These are phyloP conservation scores for Metschnikowia corniflorae DNA, from an alignment of 805 yeast genomes.

Conservation along the genomic window DNA sequence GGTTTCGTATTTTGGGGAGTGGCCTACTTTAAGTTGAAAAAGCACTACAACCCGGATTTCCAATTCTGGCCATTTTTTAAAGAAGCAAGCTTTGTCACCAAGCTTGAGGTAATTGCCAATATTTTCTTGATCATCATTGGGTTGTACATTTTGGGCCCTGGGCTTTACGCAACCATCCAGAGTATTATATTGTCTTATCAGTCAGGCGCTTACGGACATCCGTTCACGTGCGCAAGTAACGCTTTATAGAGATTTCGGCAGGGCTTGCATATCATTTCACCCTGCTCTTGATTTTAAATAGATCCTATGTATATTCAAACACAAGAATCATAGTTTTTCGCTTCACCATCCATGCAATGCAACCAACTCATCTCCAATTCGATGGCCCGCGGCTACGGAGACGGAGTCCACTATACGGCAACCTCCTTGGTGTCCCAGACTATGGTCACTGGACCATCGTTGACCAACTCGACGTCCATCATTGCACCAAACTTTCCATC, in stretches of 20 bases:
- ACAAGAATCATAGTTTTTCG: no score
- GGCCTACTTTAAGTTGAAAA: slow-evolving; percentile 48
- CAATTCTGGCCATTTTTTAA: slow-evolving; percentile 25
- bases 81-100: slow-evolving; percentile 26
- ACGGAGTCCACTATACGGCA: no score
- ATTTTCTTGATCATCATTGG: slow-evolving; percentile 44
- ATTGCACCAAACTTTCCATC: slow-evolving; percentile 95
- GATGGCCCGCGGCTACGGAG: no score
- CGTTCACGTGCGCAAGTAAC: slow-evolving; percentile 49
- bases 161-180: slow-evolving; percentile 52
- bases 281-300: no score
- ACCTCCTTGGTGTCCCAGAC: slow-evolving; percentile 57
- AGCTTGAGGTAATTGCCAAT: slow-evolving; percentile 36
- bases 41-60: slow-evolving; percentile 15
- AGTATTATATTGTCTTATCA: slow-evolving; percentile 52
- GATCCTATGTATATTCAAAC: no score
- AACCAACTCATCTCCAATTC: no score
- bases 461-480: slow-evolving; percentile 89
- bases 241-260: slow-evolving; percentile 10
- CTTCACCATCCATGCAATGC: no score
- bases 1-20: slow-evolving; percentile 64
- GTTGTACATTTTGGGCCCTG: slow-evolving; percentile 56
- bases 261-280: background rate
- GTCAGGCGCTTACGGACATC: slow-evolving; percentile 46
- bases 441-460: slow-evolving; percentile 93